These are phyloP conservation scores for Termitomyces sp. DNA, from an alignment of 768 basidiomycete genomes.

Conservation along the genomic window DNA sequence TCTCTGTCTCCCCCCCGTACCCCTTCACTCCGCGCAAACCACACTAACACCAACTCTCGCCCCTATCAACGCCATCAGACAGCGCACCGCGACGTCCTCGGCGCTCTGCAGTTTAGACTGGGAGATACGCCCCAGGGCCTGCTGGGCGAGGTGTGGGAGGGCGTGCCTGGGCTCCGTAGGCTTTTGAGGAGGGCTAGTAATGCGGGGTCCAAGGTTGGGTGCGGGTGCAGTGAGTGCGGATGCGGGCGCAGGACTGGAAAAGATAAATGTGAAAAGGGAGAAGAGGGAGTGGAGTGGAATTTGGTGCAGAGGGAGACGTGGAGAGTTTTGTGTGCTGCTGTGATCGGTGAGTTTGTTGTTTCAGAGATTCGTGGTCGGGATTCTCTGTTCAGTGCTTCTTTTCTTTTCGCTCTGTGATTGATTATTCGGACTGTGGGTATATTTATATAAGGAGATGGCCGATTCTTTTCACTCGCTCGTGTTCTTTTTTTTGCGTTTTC, in stretches of 20 bases:
- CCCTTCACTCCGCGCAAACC: background rate
- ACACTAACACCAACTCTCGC: background rate
- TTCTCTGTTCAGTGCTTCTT: background rate
- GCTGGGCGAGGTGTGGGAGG: conserved; percentile 57
- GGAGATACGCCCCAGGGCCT: conserved; percentile 54
- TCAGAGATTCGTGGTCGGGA: background rate
- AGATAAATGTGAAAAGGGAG: background rate
- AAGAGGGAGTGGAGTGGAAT: conserved; percentile 35
- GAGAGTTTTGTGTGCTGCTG: conserved; percentile 42
- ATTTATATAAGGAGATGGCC: background rate
- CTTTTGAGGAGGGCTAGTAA: conserved; percentile 17
- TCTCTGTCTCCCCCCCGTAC: background rate
- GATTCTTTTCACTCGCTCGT: background rate
- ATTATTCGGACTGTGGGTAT: too few species aligned
- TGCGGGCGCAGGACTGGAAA: background rate
- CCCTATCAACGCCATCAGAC: conserved; percentile 28
- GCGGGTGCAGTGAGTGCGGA: background rate
- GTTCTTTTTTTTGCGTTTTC: background rate
- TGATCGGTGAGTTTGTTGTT: conserved; percentile 33
- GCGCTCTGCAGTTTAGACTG: conserved; percentile 42
- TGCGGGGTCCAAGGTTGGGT: background rate
- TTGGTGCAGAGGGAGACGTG: conserved; percentile 44
- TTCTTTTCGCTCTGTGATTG: background rate
- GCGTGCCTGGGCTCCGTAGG: conserved; percentile 47
- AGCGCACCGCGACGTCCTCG: conserved; percentile 55